Percentiles rank a stretch among this genome's conserved stretches.
Conservation (phyloP, 306 rosid genomes). For the Medicago ruthenica region DNA sequence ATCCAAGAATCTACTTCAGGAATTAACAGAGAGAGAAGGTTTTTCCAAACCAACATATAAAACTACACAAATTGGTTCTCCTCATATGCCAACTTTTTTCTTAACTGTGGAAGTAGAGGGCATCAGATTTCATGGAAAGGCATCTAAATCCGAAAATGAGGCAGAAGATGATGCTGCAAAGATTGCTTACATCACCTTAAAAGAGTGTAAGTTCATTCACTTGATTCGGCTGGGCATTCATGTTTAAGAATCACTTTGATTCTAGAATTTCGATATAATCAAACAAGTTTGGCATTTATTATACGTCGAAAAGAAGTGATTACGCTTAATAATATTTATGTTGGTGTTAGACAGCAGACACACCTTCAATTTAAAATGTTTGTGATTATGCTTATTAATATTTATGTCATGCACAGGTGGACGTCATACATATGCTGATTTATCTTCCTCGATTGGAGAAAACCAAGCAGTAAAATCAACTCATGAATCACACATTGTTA, state of each 20-base stretch:
- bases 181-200: slow-evolving; percentile 49
- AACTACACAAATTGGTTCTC: slow-evolving; percentile 42
- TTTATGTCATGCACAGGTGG: slow-evolving; percentile 50
- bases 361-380: not conserved
- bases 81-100: slow-evolving; percentile 49
- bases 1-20: slow-evolving; percentile 62
- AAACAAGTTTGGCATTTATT: not conserved
- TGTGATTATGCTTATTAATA: slow-evolving; percentile 15
- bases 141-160: slow-evolving; percentile 48
- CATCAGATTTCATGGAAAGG: slow-evolving; percentile 49
- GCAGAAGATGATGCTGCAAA: slow-evolving; percentile 61
- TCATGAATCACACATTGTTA: not conserved
- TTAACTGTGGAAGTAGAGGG: slow-evolving; percentile 54
- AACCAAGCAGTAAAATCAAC: slow-evolving; percentile 33
- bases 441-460: slow-evolving; percentile 15
- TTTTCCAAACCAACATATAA: slow-evolving; percentile 51
- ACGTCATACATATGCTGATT: slow-evolving; percentile 21
- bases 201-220: slow-evolving; percentile 47
- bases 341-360: not conserved
- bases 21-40: slow-evolving; percentile 52
- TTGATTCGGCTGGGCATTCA: not conserved
- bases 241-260: not conserved
- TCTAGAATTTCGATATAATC: not conserved
- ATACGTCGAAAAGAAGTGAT: not conserved
- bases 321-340: not conserved